A percentile compares a stretch with the other conserved stretches of the same genome.
These are phyloP conservation scores for Aspergillus sp. DNA, from an alignment of 2,329 filamentous ascomycete genomes.

Conservation along the genomic window DNA sequence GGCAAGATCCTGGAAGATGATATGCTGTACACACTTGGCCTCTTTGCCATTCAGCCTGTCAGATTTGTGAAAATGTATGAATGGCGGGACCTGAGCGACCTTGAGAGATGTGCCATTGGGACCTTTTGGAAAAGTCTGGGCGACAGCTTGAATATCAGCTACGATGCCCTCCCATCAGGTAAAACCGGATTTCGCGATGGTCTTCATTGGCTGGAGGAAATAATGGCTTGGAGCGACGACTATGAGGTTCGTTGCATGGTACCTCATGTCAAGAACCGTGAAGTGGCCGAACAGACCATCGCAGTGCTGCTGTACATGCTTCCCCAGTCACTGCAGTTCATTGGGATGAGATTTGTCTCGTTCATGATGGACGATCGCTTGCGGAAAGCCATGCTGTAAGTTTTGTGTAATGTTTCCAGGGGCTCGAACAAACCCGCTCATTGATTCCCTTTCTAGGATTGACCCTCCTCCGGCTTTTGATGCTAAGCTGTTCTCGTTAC, in stretches of 20 bases:
- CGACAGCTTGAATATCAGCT: slow-evolving; percentile 67
- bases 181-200: slow-evolving; percentile 51
- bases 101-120: slow-evolving; percentile 68
- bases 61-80: slow-evolving; percentile 67
- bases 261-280: slow-evolving; percentile 52
- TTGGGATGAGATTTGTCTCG: slow-evolving; percentile 55
- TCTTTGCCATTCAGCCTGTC: slow-evolving; percentile 68
- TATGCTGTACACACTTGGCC: slow-evolving; percentile 64
- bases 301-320: slow-evolving; percentile 63
- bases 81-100: slow-evolving; percentile 67
- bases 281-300: slow-evolving; percentile 61
- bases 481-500: slow-evolving; percentile 44
- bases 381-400: slow-evolving; percentile 66
- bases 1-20: slow-evolving; percentile 64
- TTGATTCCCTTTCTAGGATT: slow-evolving; percentile 33
- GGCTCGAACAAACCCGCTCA: not conserved
- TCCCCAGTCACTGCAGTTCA: slow-evolving; percentile 45
- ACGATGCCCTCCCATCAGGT: slow-evolving; percentile 47
- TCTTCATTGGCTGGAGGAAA: slow-evolving; percentile 55
- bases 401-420: slow-evolving; percentile 1
- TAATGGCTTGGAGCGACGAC: slow-evolving; percentile 52
- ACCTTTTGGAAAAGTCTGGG: slow-evolving; percentile 72
- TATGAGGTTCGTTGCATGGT: slow-evolving; percentile 66
- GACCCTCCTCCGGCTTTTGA: slow-evolving; percentile 40
- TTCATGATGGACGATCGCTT: slow-evolving; percentile 66